phyloP scores from a whole-genome alignment of 2,329 filamentous ascomycete species.

The Sarocladiaceae sp. region DNA sequence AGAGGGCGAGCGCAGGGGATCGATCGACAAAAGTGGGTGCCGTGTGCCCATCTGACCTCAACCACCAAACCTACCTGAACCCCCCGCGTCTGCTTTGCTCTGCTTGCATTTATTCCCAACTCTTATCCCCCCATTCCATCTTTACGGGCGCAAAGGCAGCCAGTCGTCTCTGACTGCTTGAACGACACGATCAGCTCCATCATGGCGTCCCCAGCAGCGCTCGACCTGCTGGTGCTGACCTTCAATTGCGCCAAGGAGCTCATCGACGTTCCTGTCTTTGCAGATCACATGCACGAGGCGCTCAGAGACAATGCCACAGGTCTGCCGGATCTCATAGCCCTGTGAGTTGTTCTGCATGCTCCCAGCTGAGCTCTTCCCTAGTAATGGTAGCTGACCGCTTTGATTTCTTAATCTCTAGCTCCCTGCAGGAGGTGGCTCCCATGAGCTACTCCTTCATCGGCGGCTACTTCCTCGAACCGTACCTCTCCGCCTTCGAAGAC shows the following conservation, averaged over 20 bases:
- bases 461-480: slow-evolving; percentile 68
- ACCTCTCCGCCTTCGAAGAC: slow-evolving; percentile 64
- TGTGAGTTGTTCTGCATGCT: slow-evolving; percentile 38
- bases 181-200: no score
- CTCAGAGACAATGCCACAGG: slow-evolving; percentile 43
- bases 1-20: no score
- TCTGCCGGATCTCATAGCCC: slow-evolving; percentile 49
- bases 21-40: no score
- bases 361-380: slow-evolving; percentile 8
- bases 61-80: no score
- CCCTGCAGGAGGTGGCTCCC: slow-evolving; percentile 87
- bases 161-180: no score
- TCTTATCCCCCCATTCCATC: no score
- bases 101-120: no score
- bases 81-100: no score
- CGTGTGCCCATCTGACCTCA: no score
- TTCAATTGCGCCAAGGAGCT: slow-evolving; percentile 79
- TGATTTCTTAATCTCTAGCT: slow-evolving; percentile 37
- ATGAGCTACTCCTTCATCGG: slow-evolving; percentile 81
- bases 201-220: slow-evolving; percentile 38
- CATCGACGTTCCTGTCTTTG: slow-evolving; percentile 65
- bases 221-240: slow-evolving; percentile 73
- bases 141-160: no score
- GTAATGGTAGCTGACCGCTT: slow-evolving; percentile 17
- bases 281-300: slow-evolving; percentile 58